Percentiles rank a stretch among this genome's conserved stretches.
phyloP scores from a whole-genome alignment of 306 rosid species.

The Sicyos baderoa region DNA sequence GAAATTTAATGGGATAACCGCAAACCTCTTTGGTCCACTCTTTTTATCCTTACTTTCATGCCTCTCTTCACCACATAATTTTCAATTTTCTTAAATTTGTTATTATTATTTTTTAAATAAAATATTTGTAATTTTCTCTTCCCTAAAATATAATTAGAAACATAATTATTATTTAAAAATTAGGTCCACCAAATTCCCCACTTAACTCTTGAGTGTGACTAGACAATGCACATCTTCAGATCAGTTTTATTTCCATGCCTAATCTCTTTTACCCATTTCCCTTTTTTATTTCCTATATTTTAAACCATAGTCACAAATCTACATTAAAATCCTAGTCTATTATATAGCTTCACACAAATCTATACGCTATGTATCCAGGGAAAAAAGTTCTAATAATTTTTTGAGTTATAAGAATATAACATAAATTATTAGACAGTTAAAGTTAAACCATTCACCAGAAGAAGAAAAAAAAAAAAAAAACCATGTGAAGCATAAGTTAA shows the following conservation, averaged over 20 bases:
- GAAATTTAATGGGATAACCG: constrained; percentile 3
- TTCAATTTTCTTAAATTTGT: background rate
- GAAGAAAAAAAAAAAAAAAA: no score
- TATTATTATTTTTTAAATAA: no score
- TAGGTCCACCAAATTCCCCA: constrained; percentile 18
- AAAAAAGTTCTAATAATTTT: background rate
- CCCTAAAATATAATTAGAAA: background rate
- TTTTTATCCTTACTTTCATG: background rate
- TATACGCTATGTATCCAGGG: no score
- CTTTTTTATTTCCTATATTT: background rate
- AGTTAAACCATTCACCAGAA: no score
- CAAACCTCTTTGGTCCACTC: constrained; percentile 17
- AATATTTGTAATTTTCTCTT: background rate
- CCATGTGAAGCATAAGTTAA: no score
- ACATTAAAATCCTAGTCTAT: no score
- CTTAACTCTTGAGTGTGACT: constrained; percentile 11
- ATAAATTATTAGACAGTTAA: no score
- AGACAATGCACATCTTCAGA: background rate
- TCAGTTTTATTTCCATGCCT: background rate
- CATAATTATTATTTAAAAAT: constrained; percentile 2
- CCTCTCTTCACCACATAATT: constrained; percentile 4
- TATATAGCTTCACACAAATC: no score
- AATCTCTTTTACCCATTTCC: background rate
- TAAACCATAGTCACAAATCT: background rate
- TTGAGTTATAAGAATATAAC: no score